Evolutionary conservation across 2,329 filamentous ascomycete species (phyloP), one percentile per base, ranked within the genome.

Genomic region (Eutypella sp.): DNA sequence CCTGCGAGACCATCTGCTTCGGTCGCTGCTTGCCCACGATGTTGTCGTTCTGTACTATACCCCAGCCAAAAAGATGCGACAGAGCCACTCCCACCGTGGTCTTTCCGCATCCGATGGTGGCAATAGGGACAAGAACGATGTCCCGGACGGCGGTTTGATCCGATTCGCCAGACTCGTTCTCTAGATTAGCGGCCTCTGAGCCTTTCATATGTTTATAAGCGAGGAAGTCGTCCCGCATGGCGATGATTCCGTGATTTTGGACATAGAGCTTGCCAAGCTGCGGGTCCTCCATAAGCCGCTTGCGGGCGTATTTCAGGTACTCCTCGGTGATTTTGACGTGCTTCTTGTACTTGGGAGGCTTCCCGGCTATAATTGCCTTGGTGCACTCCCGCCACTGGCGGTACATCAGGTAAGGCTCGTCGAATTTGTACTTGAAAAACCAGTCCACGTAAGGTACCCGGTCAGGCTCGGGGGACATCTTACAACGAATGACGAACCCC

Each of bases 361-460:
- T 86, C 13, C 86, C 86, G 1, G 76, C 61, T 55, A 99, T 96
- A 47, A 97, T 68, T 5, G 88, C 79, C 66, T 96, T 97, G 36
- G 93, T 99, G 63, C 88, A 95, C 70, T 99, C 93, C 51, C 93
- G 84, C 93, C 93, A 99, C 70, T 99, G 93, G 20, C 93, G 84
- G 69, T 97, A 99, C 89, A 99, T 95, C 49, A 99, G 73, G 63
- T 99, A 99, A 1, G 93, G 93, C 69, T 99, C 93, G 62, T 99
- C 93, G 49, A 99, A 99, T 71, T 99, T 99, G 79, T 91, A 99
- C 69, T 99, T 99, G 83, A 99, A 99, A 69, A 99, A 99, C 93
- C 93, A 99, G 65, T 99, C 91, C n/a, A 79, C 71, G 64, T 84
- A 93, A 1, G 79, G 77, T 2, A 65, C 66, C 13, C 65, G 62